Percentiles rank a stretch among this genome's conserved stretches.
These are phyloP conservation scores for Boletus bicolor DNA, from an alignment of 768 basidiomycete genomes.

Conservation along the genomic window DNA sequence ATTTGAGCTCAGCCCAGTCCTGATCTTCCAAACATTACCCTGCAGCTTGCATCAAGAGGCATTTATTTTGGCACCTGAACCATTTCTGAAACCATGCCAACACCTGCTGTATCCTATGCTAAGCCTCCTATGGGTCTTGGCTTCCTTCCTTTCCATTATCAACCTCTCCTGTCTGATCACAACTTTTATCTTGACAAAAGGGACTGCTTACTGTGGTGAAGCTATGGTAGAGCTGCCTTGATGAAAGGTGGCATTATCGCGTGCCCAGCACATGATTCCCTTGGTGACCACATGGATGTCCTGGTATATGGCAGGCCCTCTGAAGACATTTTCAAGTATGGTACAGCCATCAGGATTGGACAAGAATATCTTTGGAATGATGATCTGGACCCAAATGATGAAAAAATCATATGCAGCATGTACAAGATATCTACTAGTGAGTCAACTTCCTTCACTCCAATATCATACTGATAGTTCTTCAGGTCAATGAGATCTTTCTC, in stretches of 20 bases:
- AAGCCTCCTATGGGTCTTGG: no score
- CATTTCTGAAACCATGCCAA: no score
- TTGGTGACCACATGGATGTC: background rate
- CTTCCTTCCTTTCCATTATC: background rate
- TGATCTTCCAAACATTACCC: background rate
- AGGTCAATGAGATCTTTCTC: background rate
- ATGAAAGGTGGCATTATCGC: conserved; percentile 4
- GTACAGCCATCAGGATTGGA: background rate
- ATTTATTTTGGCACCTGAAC: no score
- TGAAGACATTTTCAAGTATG: background rate
- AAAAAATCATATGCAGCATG: background rate
- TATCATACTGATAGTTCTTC: background rate
- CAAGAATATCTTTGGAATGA: background rate
- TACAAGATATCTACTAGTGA: conserved; percentile 4
- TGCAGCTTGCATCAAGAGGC: background rate
- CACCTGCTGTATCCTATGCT: no score
- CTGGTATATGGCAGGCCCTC: background rate
- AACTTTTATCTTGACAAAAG: background rate
- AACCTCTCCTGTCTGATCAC: background rate
- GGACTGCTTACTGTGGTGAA: background rate
- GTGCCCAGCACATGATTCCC: background rate
- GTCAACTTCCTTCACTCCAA: background rate
- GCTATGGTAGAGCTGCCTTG: conserved; percentile 1
- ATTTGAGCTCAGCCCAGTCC: background rate
- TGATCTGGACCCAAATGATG: background rate